phyloP scores from a whole-genome alignment of 352 stramenopile genomes.

The Elongisporangium senticosum region DNA sequence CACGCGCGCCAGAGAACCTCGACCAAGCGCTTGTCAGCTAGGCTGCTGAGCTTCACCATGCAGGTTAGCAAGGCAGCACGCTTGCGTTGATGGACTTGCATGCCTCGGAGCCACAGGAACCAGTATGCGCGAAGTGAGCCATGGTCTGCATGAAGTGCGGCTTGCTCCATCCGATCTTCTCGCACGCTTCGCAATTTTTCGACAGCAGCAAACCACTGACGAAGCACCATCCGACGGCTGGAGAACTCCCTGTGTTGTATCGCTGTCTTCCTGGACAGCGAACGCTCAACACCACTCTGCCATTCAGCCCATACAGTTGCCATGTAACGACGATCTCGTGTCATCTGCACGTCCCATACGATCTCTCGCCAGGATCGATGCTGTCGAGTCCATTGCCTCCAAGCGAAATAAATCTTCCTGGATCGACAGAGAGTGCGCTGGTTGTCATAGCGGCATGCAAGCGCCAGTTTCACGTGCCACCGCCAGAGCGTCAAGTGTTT shows the following conservation, averaged over 20 bases:
- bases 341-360: conserved; percentile 7
- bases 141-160: conserved; percentile 3
- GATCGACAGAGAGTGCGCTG: conserved; percentile 13
- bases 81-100: conserved; percentile 24
- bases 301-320: conserved; percentile 14
- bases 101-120: conserved; percentile 10
- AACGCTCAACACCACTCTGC: conserved; percentile 11
- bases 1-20: conserved; percentile 15
- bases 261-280: conserved; percentile 2
- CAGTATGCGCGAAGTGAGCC: conserved; percentile 8
- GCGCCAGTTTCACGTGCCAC: conserved; percentile 11
- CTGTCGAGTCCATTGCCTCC: conserved; percentile 14
- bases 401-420: conserved; percentile 23
- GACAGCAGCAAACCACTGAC: not conserved
- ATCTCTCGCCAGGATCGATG: conserved; percentile 22
- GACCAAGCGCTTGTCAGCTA: conserved; percentile 9
- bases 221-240: not conserved
- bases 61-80: conserved; percentile 43
- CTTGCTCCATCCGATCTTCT: conserved; percentile 8
- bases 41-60: conserved; percentile 38
- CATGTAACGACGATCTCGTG: not conserved
- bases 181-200: not conserved
- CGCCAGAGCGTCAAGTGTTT: conserved; percentile 38
- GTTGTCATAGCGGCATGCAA: conserved; percentile 33
- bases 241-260: conserved; percentile 2